Base-by-base conservation (phyloP, 2,329 filamentous ascomycete genomes). In the Diaporthe citrichinensis region DNA sequence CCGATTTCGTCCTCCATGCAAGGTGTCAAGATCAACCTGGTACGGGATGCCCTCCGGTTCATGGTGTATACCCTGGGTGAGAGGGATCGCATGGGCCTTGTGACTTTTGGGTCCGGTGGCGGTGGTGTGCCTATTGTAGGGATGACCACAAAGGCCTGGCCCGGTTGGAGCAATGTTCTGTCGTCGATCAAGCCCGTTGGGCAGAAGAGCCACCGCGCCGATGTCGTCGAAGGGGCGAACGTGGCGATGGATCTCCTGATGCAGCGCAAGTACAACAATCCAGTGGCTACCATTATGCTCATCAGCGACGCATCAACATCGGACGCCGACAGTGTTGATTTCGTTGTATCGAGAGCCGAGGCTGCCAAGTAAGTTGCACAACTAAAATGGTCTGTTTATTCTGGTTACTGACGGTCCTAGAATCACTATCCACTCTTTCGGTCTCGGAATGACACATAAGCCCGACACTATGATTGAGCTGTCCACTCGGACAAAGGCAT, bases 1-100 rank as follows among this genome's bases (percentile, higher is more conserved):
- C 97, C 97, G 0, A 95, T 99, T 8, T 98, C 97, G 0, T 98
- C 96, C 1, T 98, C 97, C 0, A 99, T 98, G 96, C 97, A 98
- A 84, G 97, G 97, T n/a, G 91, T 99, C 76, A 99, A 99, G 86
- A 98, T 98, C 82, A 98, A 96, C 77, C 89, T 99, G 1, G 91
- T 99, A 20, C 93, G 95, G 57, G 97, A 99, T 84, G 94, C 96
- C 0, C 89, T 99, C 49, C 95, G 94, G 76, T 99, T 98, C 83
- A 93, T 99, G 84, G 95, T 99, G 2, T 90, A 93, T 79, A 96
- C 92, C 65, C 91, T 99, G 0, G 97, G 97, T 44, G 95, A 98
- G 79, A 91, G 95, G 72, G 97, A 99, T 83, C 94, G 97, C 59
- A 98, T 99, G 96, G 97, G 97, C 8, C 86, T 99, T 58, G 97